phyloP scores from a whole-genome alignment of 768 basidiomycete species.

The Boletus barrowsii region DNA sequence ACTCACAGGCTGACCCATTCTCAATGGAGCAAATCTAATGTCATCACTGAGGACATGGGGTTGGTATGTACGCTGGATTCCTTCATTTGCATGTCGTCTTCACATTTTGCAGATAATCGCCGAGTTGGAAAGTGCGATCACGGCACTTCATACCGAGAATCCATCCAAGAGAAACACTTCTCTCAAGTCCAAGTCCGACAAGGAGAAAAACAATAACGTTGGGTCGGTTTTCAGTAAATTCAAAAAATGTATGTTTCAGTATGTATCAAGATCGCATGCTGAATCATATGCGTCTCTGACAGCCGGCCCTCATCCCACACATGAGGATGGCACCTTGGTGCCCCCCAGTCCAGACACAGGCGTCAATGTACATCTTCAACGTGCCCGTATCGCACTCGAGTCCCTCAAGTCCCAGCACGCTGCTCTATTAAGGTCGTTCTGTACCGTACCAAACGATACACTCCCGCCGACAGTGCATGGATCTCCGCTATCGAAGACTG shows the following conservation, averaged over 20 bases:
- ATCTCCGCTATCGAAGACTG: slow-evolving; percentile 41
- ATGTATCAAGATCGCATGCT: neutral
- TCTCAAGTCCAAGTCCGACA: slow-evolving; percentile 40
- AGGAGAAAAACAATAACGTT: slow-evolving; percentile 39
- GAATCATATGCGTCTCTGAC: neutral
- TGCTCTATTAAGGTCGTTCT: slow-evolving; percentile 44
- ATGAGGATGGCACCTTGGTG: slow-evolving; percentile 29
- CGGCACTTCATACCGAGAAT: slow-evolving; percentile 39
- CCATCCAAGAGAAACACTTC: slow-evolving; percentile 35
- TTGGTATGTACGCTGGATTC: slow-evolving; percentile 39
- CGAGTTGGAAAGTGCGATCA: slow-evolving; percentile 55
- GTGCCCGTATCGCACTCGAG: slow-evolving; percentile 46
- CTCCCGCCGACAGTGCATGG: slow-evolving; percentile 20
- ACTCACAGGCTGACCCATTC: slow-evolving; percentile 42
- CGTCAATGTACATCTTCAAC: slow-evolving; percentile 34
- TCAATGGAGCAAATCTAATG: slow-evolving; percentile 47
- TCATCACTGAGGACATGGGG: slow-evolving; percentile 65
- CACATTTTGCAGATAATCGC: slow-evolving; percentile 45
- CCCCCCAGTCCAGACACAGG: slow-evolving; percentile 17
- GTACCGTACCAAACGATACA: slow-evolving; percentile 32
- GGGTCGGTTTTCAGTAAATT: slow-evolving; percentile 54
- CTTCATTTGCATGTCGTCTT: slow-evolving; percentile 2
- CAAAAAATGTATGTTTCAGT: slow-evolving; percentile 47
- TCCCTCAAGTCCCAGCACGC: slow-evolving; percentile 60
- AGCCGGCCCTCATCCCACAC: slow-evolving; percentile 21